A percentile compares a stretch with the other conserved stretches of the same genome.
Conservation (phyloP, 2,329 filamentous ascomycete species). For the Thermothelomyces thermophilus region DNA sequence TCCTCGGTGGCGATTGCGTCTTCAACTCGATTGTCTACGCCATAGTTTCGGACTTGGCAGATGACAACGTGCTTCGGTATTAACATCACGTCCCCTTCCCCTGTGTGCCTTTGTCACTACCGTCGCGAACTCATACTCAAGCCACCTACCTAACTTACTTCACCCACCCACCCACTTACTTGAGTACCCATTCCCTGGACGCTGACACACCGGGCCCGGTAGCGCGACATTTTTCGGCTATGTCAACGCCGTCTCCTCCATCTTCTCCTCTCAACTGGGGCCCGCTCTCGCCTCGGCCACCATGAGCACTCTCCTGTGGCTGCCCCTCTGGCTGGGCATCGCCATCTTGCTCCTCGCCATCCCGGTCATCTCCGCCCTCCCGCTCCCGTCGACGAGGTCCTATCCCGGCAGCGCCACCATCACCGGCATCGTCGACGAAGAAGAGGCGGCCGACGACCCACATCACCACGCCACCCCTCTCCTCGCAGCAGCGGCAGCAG, state of each 20-base stretch:
- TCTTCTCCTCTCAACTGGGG: slow-evolving; percentile 38
- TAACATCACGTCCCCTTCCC: no score
- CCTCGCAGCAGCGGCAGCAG: no score
- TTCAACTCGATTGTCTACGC: slow-evolving; percentile 45
- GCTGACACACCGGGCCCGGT: neutral
- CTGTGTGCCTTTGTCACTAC: neutral
- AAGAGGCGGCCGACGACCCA: slow-evolving; percentile 26
- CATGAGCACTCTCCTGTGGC: slow-evolving; percentile 38
- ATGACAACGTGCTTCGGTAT: slow-evolving; percentile 36
- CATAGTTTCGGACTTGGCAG: slow-evolving; percentile 38
- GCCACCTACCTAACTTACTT: no score
- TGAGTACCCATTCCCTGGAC: no score
- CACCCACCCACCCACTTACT: no score
- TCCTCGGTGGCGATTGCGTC: slow-evolving; percentile 45
- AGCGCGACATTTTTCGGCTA: slow-evolving; percentile 46
- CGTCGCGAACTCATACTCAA: neutral
- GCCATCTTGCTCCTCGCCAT: slow-evolving; percentile 31
- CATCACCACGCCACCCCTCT: neutral
- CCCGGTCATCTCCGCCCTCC: slow-evolving; percentile 29
- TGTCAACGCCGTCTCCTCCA: slow-evolving; percentile 43
- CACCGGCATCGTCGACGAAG: slow-evolving; percentile 24
- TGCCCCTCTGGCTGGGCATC: slow-evolving; percentile 40
- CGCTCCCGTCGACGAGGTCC: neutral
- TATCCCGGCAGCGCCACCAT: neutral
- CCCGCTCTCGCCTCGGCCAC: slow-evolving; percentile 41